These are phyloP conservation scores for Samsoniella hepiali DNA, from an alignment of 2,329 filamentous ascomycete species.

Conservation along the genomic window DNA sequence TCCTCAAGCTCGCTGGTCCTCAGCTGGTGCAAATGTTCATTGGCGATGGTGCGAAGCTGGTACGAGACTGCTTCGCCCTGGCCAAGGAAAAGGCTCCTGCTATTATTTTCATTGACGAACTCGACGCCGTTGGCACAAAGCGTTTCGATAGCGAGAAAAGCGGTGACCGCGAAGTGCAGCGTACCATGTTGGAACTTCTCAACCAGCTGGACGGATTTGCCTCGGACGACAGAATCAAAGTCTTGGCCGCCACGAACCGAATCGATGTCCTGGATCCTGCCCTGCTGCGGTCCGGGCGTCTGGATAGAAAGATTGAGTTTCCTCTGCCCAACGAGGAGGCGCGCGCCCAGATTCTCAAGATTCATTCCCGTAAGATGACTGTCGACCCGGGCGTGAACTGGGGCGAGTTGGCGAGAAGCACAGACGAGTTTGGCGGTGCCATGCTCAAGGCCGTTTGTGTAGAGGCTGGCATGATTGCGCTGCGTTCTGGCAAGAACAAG, in stretches of 20 bases:
- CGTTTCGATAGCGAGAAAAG: slow-evolving; percentile 98
- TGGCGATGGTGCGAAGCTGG: slow-evolving; percentile 94
- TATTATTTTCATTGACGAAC: slow-evolving; percentile 99
- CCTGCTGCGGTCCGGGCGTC: slow-evolving; percentile 82
- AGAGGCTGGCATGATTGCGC: slow-evolving; percentile 97
- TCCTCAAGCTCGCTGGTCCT: slow-evolving; percentile 95
- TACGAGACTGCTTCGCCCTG: slow-evolving; percentile 93
- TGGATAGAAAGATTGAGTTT: slow-evolving; percentile 98
- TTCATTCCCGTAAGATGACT: slow-evolving; percentile 98
- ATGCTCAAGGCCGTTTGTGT: slow-evolving; percentile 98
- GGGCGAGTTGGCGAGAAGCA: slow-evolving; percentile 91
- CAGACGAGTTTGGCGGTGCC: slow-evolving; percentile 96
- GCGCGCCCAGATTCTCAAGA: slow-evolving; percentile 92
- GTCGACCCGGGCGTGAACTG: slow-evolving; percentile 93
- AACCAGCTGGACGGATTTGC: slow-evolving; percentile 99
- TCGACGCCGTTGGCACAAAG: slow-evolving; percentile 97
- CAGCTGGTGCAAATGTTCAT: slow-evolving; percentile 99
- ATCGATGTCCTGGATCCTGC: slow-evolving; percentile 92
- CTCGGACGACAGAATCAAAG: slow-evolving; percentile 94
- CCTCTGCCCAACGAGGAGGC: slow-evolving; percentile 97
- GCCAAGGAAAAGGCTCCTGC: slow-evolving; percentile 98
- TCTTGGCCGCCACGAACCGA: slow-evolving; percentile 89
- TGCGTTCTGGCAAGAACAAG: slow-evolving; percentile 91
- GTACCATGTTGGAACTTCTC: slow-evolving; percentile 97
- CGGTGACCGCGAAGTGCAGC: slow-evolving; percentile 94